These are phyloP conservation scores for Celoporthe dispersa DNA, from an alignment of 2,329 filamentous ascomycete species.

Conservation along the genomic window DNA sequence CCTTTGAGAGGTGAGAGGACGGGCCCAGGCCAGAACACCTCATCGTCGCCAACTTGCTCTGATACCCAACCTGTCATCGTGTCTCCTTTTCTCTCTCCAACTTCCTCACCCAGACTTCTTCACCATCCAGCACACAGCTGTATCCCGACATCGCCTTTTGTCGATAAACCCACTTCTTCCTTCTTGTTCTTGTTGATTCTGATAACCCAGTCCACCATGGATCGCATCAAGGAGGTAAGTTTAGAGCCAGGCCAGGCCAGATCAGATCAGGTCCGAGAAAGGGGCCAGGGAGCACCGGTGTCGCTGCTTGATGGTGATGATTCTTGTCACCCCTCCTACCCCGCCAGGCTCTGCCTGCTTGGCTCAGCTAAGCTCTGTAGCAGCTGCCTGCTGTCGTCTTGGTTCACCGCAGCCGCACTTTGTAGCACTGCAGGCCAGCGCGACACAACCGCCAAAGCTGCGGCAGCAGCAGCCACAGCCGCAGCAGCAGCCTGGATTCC, in stretches of 20 bases:
- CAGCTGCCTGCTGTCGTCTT: conserved; percentile 8
- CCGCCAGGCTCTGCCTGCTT: conserved; percentile 3
- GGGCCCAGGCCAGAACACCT: conserved; percentile 26
- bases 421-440: conserved; percentile 9
- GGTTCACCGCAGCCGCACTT: conserved; percentile 17
- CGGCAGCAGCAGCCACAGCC: conserved; percentile 9
- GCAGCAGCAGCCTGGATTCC: neutral
- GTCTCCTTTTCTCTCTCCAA: conserved; percentile 22
- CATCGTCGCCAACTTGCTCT: conserved; percentile 25
- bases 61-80: conserved; percentile 23
- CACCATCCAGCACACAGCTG: conserved; percentile 27
- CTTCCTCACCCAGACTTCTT: conserved; percentile 33
- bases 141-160: neutral
- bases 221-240: conserved; percentile 88
- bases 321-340: conserved; percentile 16
- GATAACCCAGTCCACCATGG: conserved; percentile 60
- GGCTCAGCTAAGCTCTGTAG: neutral
- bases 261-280: conserved; percentile 18
- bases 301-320: conserved; percentile 16
- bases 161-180: conserved; percentile 8
- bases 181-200: conserved; percentile 12
- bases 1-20: conserved; percentile 16
- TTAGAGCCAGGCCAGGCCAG: conserved; percentile 32
- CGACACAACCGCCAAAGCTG: conserved; percentile 8
- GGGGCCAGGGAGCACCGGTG: conserved; percentile 9